Evolutionary conservation across 1,284 basidiomycete species (phyloP).

Genomic region (Tylopilus orsonianus): DNA sequence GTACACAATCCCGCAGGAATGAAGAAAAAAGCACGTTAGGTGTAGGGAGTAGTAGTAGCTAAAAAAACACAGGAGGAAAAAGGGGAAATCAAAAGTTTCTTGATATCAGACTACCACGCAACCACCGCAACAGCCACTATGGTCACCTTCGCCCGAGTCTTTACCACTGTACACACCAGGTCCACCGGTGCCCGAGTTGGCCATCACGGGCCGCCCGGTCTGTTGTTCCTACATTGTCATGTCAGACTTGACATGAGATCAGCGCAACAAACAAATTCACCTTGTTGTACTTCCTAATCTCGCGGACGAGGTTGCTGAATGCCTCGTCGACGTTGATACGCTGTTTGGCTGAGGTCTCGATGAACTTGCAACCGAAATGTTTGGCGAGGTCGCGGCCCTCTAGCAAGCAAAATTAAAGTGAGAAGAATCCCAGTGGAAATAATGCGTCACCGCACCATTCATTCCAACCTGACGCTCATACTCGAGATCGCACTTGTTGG

Average conservation of each 20-base stretch:
- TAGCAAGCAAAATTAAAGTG: constrained; percentile 33
- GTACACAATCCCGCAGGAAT: constrained; percentile 14
- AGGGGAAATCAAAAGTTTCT: constrained; percentile 6
- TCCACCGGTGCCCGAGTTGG: constrained; percentile 31
- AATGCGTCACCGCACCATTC: constrained; percentile 65
- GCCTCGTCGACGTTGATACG: constrained; percentile 99
- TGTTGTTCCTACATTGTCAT: constrained; percentile 42
- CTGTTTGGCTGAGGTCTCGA: constrained; percentile 99
- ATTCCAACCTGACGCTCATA: constrained; percentile 97
- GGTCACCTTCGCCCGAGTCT: constrained; percentile 40
- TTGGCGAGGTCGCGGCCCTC: constrained; percentile 98
- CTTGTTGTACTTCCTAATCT: constrained; percentile 97
- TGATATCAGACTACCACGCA: constrained; percentile 53
- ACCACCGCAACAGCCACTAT: constrained; percentile 55
- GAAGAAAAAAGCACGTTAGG: constrained; percentile 15
- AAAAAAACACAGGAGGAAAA: constrained; percentile 10
- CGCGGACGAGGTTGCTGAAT: constrained; percentile 95
- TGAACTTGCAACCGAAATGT: constrained; percentile 95
- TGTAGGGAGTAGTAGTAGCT: constrained; percentile 5
- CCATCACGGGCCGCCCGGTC: constrained; percentile 40
- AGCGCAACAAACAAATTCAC: constrained; percentile 33
- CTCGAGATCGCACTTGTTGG: constrained; percentile 99
- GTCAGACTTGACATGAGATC: constrained; percentile 6
- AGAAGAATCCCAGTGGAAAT: not conserved
- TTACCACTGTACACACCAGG: constrained; percentile 36